phyloP scores from a whole-genome alignment of 176 grass and related monocot species.

The Juncus inflexus region DNA sequence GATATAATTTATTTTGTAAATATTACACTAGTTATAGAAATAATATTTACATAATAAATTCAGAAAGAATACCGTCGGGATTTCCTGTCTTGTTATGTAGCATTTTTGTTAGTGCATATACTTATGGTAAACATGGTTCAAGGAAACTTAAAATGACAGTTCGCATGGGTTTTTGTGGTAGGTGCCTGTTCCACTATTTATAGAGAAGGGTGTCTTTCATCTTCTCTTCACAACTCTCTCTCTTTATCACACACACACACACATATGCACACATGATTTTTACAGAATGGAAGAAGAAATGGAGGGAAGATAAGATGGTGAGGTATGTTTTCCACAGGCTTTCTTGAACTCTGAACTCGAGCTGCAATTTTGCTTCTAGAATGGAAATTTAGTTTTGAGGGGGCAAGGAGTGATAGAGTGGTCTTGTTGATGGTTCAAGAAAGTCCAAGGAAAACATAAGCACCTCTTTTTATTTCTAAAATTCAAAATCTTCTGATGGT shows the following conservation, averaged over 20 bases:
- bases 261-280: background rate
- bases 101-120: background rate
- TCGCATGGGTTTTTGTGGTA: slow-evolving; percentile 14
- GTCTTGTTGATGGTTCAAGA: slow-evolving; percentile 73
- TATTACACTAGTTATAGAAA: background rate
- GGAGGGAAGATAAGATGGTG: slow-evolving; percentile 26
- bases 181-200: slow-evolving; percentile 26
- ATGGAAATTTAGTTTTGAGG: background rate
- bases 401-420: background rate
- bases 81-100: background rate
- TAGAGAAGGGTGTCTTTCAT: background rate
- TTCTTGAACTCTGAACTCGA: slow-evolving; percentile 82
- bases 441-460: slow-evolving; percentile 71
- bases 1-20: background rate
- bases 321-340: slow-evolving; percentile 82
- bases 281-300: too few relatives aligned
- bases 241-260: slow-evolving; percentile 3
- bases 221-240: background rate
- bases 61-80: background rate
- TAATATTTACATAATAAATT: background rate
- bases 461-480: slow-evolving; percentile 18
- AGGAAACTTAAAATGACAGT: background rate
- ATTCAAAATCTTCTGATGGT: background rate
- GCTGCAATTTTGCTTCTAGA: background rate
- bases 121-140: background rate